Evolutionary conservation across 306 rosid species (phyloP), one percentile per base, ranked within the genome.

Genomic region (Castanopsis chinensis): DNA sequence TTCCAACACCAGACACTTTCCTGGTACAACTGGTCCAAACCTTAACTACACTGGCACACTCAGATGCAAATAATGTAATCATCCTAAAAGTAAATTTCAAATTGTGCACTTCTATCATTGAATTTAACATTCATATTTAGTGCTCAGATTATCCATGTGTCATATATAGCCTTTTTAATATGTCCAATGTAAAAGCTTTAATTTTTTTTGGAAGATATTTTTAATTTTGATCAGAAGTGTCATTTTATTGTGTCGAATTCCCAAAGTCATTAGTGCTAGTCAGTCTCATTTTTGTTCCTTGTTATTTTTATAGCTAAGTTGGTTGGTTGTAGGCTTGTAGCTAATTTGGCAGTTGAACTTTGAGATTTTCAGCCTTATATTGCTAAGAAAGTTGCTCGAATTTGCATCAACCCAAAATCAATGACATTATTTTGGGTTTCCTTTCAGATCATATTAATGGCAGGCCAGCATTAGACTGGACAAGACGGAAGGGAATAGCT

Each of bases 401-500:
- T 83, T 73, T 72, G 13, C 3, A 64, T 5, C 33, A 45, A 43
- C 68, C n/a, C 83, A n/a, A 43, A 57, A 63, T 3, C 37, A 74
- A 35, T 70, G 60, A 63, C 74, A 72, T 81, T 75, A 73, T 80
- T 85, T 73, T 87, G 82, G 69, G 69, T 77, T 76, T 61, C 55
- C 75, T 25, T 59, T 78, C 87, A 95, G 99, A 96, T 69, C 92
- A 89, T 79, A 83, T 88, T 41, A 80, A 90, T 68, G 97, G 98
- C 27, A 80, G 75, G 77, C 93, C 99, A 23, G 93, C 99, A 69
- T 79, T 96, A 74, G 96, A 93, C 83, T 96, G 99, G 99, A 79
- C 86, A 54, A 88, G 90, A 85, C 86, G 99, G 57, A 96, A 96
- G 88, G 91, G 89, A 85, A 91, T 93, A 88, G 97, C 99, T 23